phyloP scores from a whole-genome alignment of 2,329 filamentous ascomycete genomes.

The Simplicillium sp. region DNA sequence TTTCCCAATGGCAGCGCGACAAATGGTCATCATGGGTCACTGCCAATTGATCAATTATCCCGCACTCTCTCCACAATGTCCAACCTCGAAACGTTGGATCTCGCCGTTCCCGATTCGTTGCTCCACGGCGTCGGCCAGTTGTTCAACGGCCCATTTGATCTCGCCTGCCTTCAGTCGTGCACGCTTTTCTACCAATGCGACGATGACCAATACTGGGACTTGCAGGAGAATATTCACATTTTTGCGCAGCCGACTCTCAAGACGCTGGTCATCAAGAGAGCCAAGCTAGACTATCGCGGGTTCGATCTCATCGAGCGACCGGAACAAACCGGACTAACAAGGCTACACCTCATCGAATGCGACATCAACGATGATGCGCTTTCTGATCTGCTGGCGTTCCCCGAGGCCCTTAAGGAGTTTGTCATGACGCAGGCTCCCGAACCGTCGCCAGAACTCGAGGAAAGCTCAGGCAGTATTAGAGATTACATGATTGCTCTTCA shows the following conservation, averaged over 20 bases:
- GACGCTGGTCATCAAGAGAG: slow-evolving; percentile 31
- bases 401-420: slow-evolving; percentile 33
- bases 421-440: slow-evolving; percentile 34
- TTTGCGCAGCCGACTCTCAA: slow-evolving; percentile 40
- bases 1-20: slow-evolving; percentile 20
- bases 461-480: slow-evolving; percentile 34
- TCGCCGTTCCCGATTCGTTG: slow-evolving; percentile 32
- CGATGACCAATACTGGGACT: slow-evolving; percentile 36
- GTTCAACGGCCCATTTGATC: slow-evolving; percentile 40
- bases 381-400: slow-evolving; percentile 29
- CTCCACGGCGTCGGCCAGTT: slow-evolving; percentile 36
- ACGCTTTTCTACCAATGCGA: slow-evolving; percentile 36
- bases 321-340: slow-evolving; percentile 32
- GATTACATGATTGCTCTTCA: slow-evolving; percentile 35
- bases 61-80: slow-evolving; percentile 39
- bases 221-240: slow-evolving; percentile 42
- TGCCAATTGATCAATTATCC: slow-evolving; percentile 31
- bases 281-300: slow-evolving; percentile 34
- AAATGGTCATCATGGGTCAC: slow-evolving; percentile 13
- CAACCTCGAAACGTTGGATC: slow-evolving; percentile 35
- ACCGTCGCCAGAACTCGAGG: slow-evolving; percentile 31
- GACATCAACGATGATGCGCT: slow-evolving; percentile 36
- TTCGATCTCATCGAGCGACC: slow-evolving; percentile 39
- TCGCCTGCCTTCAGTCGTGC: slow-evolving; percentile 36
- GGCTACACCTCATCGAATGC: slow-evolving; percentile 37